These are phyloP conservation scores for Picochlorum costavermella DNA, from an alignment of 139 green algal genomes.

Conservation along the genomic window DNA sequence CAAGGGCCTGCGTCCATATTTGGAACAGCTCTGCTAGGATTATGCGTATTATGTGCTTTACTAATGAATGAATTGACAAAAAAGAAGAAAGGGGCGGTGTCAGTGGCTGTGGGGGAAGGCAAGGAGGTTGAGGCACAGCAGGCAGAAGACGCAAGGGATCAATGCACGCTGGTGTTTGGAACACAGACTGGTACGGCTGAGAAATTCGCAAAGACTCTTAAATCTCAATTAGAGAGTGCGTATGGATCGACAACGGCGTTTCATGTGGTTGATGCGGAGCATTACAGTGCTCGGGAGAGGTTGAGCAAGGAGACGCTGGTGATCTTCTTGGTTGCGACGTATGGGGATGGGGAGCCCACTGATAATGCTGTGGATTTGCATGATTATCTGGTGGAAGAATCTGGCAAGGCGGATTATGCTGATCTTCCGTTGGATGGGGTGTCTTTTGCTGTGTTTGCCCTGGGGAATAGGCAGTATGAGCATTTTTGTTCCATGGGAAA, in stretches of 20 bases:
- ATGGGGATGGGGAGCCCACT: constrained; percentile 95
- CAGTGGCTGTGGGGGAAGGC: background rate
- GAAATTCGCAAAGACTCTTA: constrained; percentile 78
- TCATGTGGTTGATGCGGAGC: constrained; percentile 66
- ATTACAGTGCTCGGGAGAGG: constrained; percentile 32
- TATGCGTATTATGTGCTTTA: background rate
- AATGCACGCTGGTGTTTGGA: constrained; percentile 46
- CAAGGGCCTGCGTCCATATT: background rate
- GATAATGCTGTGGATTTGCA: constrained; percentile 82
- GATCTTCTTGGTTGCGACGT: constrained; percentile 86
- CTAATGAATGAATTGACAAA: constrained; percentile 5
- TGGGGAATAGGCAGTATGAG: constrained; percentile 98
- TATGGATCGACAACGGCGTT: constrained; percentile 52
- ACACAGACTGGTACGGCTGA: constrained; percentile 87
- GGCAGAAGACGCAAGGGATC: constrained; percentile 4
- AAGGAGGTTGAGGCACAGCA: background rate
- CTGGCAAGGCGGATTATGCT: constrained; percentile 30
- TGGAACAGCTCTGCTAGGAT: background rate
- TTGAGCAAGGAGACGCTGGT: constrained; percentile 64
- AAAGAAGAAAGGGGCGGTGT: background rate
- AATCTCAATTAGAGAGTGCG: constrained; percentile 26
- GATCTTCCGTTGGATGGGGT: constrained; percentile 36
- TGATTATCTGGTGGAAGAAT: constrained; percentile 57
- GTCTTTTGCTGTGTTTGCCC: constrained; percentile 80
- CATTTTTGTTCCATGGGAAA: constrained; percentile 89